These are phyloP conservation scores for Ceratopteris richardii DNA, from an alignment of 75 land plant genomes.

Conservation along the genomic window DNA sequence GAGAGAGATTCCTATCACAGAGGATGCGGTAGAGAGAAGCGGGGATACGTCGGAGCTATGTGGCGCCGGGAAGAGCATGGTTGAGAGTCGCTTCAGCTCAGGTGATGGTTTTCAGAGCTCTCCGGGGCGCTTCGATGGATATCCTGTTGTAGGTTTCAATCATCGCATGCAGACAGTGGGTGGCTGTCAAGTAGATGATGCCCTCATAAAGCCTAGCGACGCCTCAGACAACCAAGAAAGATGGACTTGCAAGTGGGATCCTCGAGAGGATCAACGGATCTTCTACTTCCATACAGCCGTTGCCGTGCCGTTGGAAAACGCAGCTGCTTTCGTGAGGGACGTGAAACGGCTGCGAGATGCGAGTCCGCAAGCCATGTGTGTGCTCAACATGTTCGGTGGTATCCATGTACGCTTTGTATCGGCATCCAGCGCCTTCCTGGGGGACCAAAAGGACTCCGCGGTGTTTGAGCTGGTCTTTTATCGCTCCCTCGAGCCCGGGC, in stretches of 20 bases:
- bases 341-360: conserved; percentile 14
- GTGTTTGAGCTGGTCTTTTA: conserved; percentile 21
- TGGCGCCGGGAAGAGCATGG: neutral
- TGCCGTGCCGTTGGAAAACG: conserved; percentile 9
- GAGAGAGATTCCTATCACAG: conserved; percentile 15
- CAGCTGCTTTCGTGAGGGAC: conserved; percentile 13
- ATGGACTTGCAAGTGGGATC: conserved; percentile 22
- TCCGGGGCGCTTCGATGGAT: conserved; percentile 21
- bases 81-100: neutral
- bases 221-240: neutral
- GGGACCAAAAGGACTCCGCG: conserved; percentile 15
- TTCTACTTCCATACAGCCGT: conserved; percentile 13
- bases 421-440: conserved; percentile 19
- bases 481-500: neutral
- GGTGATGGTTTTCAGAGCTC: conserved; percentile 18
- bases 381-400: conserved; percentile 12
- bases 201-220: neutral
- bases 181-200: conserved; percentile 17
- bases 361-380: conserved; percentile 3
- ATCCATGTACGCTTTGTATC: conserved; percentile 4
- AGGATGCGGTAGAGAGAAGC: conserved; percentile 19
- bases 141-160: conserved; percentile 27
- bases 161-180: conserved; percentile 18
- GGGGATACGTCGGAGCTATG: conserved; percentile 13
- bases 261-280: neutral